Evolutionary conservation across 306 rosid genomes (phyloP).

Genomic region (Ammopiptanthus mongolicus): DNA sequence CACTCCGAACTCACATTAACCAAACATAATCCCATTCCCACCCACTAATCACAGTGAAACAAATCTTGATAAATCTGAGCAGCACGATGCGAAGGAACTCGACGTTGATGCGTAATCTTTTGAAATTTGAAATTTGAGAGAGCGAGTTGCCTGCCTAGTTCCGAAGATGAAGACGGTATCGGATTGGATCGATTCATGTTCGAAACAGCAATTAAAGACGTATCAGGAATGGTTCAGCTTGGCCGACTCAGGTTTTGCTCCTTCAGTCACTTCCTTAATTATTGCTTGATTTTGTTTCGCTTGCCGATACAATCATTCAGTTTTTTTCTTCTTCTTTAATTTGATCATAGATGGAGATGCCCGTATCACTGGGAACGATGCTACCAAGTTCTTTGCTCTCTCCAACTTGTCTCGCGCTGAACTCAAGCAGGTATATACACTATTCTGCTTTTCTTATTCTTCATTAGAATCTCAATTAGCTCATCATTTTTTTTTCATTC

Average conservation of each 20-base stretch:
- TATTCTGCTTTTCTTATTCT: not conserved
- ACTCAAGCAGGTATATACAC: slow-evolving; percentile 55
- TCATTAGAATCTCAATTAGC: not conserved
- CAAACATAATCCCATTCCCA: too few species aligned
- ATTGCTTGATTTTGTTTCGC: not conserved
- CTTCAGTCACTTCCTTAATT: not conserved
- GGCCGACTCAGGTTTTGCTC: slow-evolving; percentile 70
- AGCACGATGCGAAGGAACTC: too few species aligned
- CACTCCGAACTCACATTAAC: too few species aligned
- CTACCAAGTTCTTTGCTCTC: slow-evolving; percentile 77
- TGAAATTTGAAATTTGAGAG: too few species aligned
- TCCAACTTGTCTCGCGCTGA: slow-evolving; percentile 78
- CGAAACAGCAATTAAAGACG: slow-evolving; percentile 52
- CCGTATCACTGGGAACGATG: slow-evolving; percentile 73
- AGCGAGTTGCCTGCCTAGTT: too few species aligned
- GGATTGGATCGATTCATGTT: slow-evolving; percentile 37
- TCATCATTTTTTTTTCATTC: not conserved
- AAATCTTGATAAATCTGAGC: too few species aligned
- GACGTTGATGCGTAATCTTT: too few species aligned
- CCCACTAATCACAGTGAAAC: too few species aligned
- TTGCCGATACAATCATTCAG: too few species aligned
- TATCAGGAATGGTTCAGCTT: slow-evolving; percentile 75
- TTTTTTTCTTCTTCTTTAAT: not conserved
- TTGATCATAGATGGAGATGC: slow-evolving; percentile 65
- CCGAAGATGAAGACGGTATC: slow-evolving; percentile 25